A percentile compares a stretch with the other conserved stretches of the same genome.
phyloP scores from a whole-genome alignment of 768 basidiomycete species.

The Coprinopsis cinerea region DNA sequence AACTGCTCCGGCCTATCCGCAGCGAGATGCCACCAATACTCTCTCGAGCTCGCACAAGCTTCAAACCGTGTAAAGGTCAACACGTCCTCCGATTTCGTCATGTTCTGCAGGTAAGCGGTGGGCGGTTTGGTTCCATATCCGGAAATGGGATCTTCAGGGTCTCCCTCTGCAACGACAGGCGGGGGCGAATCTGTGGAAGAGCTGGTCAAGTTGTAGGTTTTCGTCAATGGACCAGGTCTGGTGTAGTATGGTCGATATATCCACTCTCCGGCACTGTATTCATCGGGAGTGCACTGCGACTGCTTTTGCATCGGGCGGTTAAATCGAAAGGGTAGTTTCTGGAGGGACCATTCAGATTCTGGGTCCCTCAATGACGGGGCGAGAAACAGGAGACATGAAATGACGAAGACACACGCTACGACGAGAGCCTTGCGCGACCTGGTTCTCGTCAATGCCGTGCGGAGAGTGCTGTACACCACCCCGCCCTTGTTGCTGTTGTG shows the following conservation, averaged over 20 bases:
- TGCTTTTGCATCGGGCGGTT: background rate
- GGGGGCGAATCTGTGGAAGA: background rate
- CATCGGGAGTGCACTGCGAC: constrained; percentile 1
- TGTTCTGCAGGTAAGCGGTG: constrained; percentile 14
- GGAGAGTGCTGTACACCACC: too few species aligned
- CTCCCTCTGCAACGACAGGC: background rate
- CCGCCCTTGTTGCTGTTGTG: too few species aligned
- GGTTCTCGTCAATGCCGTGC: too few species aligned
- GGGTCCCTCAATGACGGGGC: background rate
- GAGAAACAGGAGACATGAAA: too few species aligned
- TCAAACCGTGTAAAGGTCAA: constrained; percentile 49
- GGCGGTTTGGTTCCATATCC: background rate
- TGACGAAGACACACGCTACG: too few species aligned
- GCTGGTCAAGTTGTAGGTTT: constrained; percentile 3
- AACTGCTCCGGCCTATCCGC: constrained; percentile 42
- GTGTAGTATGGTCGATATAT: constrained; percentile 19
- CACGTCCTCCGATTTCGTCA: constrained; percentile 37
- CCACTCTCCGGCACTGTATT: constrained; percentile 23
- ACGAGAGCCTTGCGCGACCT: too few species aligned
- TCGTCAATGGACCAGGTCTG: constrained; percentile 18
- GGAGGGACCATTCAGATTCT: background rate
- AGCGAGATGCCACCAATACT: constrained; percentile 60
- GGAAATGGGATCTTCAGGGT: background rate
- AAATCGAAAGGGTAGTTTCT: background rate
- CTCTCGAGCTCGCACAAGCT: constrained; percentile 58